Conservation (phyloP, 2,329 filamentous ascomycete species). For the Ophiognomonia clavigignenti-juglandacearum region DNA sequence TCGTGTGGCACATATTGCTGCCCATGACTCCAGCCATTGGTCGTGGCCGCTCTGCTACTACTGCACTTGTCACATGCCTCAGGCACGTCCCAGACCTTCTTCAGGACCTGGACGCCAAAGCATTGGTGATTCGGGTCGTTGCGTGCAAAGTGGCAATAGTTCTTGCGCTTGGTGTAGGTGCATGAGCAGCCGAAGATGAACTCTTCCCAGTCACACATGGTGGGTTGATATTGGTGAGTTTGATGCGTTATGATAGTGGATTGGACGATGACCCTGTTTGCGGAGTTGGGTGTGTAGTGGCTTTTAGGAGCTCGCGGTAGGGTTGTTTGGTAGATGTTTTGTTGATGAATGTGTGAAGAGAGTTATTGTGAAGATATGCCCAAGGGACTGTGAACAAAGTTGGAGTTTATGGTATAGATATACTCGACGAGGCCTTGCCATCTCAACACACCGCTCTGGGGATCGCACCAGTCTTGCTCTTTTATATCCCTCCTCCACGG, state of each 20-base stretch:
- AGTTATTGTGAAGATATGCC: no score
- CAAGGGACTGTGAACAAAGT: no score
- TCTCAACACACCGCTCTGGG: background rate
- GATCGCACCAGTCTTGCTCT: background rate
- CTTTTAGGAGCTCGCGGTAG: no score
- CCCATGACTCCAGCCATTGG: slow-evolving; percentile 15
- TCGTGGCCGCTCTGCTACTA: slow-evolving; percentile 5
- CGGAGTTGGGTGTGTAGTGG: no score
- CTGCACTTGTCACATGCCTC: slow-evolving; percentile 47
- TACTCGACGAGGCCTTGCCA: background rate
- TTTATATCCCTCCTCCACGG: background rate
- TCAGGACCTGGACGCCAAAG: slow-evolving; percentile 60
- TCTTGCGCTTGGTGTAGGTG: slow-evolving; percentile 53
- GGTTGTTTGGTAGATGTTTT: no score
- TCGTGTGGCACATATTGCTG: slow-evolving; percentile 6
- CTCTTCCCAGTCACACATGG: slow-evolving; percentile 69
- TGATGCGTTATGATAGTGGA: background rate
- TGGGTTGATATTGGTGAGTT: slow-evolving; percentile 14
- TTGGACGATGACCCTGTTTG: background rate
- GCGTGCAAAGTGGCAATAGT: slow-evolving; percentile 70
- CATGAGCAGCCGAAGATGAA: slow-evolving; percentile 64
- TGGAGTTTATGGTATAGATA: background rate
- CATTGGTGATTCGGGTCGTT: slow-evolving; percentile 68
- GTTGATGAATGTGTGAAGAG: no score
- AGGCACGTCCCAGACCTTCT: slow-evolving; percentile 53